A percentile compares a stretch with the other conserved stretches of the same genome.
These are phyloP conservation scores for Linnemannia hyalina DNA, from an alignment of 192 early-diverging fungal genomes.

Conservation along the genomic window DNA sequence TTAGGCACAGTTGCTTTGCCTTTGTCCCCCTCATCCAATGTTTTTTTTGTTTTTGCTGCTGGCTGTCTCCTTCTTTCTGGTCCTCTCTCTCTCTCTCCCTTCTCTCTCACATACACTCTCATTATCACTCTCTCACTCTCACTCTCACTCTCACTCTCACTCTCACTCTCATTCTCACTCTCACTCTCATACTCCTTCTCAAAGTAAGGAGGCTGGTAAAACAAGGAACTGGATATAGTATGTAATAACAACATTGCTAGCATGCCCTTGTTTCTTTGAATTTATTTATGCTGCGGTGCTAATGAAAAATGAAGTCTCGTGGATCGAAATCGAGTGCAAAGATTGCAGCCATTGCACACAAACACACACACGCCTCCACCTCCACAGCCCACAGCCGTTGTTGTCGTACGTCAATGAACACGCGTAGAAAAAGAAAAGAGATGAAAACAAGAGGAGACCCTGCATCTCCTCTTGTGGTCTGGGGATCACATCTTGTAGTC, in stretches of 20 bases:
- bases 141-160: background rate
- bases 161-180: too few species aligned
- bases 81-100: background rate
- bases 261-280: background rate
- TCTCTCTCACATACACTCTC: background rate
- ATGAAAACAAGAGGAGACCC: background rate
- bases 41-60: background rate
- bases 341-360: background rate
- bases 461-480: background rate
- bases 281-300: background rate
- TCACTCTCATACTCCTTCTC: background rate
- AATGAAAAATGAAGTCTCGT: background rate
- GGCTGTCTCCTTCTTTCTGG: conserved; percentile 6
- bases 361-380: background rate
- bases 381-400: background rate
- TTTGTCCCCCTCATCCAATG: background rate
- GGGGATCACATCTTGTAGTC: background rate
- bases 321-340: background rate
- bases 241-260: background rate
- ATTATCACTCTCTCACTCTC: too few species aligned
- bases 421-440: background rate
- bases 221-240: background rate
- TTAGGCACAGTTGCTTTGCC: background rate
- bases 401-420: background rate
- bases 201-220: background rate